A percentile compares a stretch with the other conserved stretches of the same genome.
These are phyloP conservation scores for Taiwanofungus camphoratus DNA, from an alignment of 1,284 basidiomycete genomes.

Conservation along the genomic window DNA sequence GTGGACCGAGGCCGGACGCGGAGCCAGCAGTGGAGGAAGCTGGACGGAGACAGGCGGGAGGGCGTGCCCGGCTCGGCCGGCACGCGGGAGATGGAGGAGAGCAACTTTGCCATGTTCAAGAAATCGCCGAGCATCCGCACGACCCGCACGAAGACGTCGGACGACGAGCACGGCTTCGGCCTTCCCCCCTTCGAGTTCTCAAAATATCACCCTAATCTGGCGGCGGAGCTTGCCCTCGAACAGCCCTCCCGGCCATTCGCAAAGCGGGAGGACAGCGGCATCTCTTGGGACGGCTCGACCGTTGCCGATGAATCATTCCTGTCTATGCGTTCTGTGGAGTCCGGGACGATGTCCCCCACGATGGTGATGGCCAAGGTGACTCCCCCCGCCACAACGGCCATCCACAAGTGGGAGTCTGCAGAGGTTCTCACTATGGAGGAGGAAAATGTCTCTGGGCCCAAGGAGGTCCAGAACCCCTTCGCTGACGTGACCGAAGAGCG, in stretches of 20 bases:
- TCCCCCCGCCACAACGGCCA: constrained; percentile 41
- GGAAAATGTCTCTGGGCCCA: constrained; percentile 20
- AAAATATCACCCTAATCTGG: constrained; percentile 49
- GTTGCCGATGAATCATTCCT: constrained; percentile 44
- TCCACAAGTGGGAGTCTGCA: constrained; percentile 67
- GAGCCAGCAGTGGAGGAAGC: constrained; percentile 15
- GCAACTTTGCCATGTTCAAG: constrained; percentile 52
- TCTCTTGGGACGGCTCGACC: constrained; percentile 55
- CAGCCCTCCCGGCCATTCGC: constrained; percentile 40
- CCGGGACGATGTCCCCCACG: constrained; percentile 40
- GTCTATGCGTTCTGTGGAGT: constrained; percentile 37
- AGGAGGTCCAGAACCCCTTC: constrained; percentile 38
- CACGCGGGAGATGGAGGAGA: constrained; percentile 22
- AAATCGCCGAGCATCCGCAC: constrained; percentile 53
- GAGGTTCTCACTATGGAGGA: constrained; percentile 51
- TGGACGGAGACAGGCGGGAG: constrained; percentile 18
- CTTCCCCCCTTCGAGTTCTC: constrained; percentile 35
- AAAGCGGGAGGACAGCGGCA: constrained; percentile 30
- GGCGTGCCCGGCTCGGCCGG: constrained; percentile 11
- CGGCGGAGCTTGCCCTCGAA: constrained; percentile 39
- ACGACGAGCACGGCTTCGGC: constrained; percentile 31
- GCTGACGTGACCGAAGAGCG: constrained; percentile 30
- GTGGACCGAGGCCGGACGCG: constrained; percentile 16
- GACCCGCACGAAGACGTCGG: constrained; percentile 28
- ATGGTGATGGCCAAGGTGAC: constrained; percentile 51